Percentiles rank a stretch among this genome's conserved stretches.
Evolutionary conservation across 2,329 filamentous ascomycete species (phyloP).

Genomic region (Lasiodiplodia gonubiensis): DNA sequence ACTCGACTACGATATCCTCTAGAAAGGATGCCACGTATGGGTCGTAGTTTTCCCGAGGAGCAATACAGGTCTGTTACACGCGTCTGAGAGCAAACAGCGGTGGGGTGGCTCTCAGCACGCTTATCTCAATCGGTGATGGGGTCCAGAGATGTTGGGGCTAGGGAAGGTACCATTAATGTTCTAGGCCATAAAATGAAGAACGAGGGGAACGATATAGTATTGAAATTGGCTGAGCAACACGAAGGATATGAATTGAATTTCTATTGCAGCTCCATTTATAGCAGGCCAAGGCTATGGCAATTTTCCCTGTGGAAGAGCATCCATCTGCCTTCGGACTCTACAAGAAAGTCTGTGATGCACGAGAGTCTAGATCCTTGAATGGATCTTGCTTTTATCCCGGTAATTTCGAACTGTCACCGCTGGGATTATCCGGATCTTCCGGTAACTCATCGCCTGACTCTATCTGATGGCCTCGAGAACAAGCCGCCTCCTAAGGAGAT

Average conservation of each 20-base stretch:
- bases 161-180: neutral
- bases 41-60: neutral
- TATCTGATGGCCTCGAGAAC: neutral
- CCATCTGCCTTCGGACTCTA: neutral
- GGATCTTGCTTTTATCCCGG: neutral
- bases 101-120: neutral
- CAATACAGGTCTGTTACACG: constrained; percentile 4
- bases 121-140: neutral
- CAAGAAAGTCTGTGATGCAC: neutral
- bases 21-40: neutral
- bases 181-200: neutral
- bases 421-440: neutral
- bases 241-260: neutral
- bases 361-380: neutral
- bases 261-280: neutral
- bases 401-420: neutral
- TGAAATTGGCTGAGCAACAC: neutral
- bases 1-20: neutral
- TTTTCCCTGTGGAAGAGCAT: neutral
- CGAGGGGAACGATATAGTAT: neutral
- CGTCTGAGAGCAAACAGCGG: neutral
- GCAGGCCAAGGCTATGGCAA: neutral
- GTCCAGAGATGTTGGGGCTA: neutral
- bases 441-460: neutral
- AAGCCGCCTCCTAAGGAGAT: neutral